phyloP scores from a whole-genome alignment of 2,329 filamentous ascomycete genomes.

The Cercospora sp. region DNA sequence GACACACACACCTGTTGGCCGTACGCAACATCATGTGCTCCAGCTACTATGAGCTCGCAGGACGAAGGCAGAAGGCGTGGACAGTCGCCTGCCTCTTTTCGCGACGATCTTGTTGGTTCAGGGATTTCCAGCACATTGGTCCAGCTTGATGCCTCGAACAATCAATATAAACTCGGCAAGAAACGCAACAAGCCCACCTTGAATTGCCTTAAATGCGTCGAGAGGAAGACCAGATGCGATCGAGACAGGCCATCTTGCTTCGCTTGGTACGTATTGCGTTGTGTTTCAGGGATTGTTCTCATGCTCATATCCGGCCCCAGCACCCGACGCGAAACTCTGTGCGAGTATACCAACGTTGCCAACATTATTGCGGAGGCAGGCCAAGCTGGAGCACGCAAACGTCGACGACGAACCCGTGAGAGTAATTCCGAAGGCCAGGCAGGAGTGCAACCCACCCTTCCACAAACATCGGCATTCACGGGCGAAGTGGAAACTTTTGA shows the following conservation, averaged over 20 bases:
- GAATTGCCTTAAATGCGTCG: neutral
- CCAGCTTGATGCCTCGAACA: neutral
- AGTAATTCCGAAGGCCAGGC: neutral
- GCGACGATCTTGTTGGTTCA: neutral
- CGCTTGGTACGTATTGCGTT: neutral
- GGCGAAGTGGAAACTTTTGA: neutral
- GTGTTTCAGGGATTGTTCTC: neutral
- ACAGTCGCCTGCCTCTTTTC: neutral
- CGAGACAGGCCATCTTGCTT: neutral
- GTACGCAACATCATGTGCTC: neutral
- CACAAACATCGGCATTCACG: neutral
- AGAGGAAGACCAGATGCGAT: neutral
- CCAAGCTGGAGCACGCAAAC: neutral
- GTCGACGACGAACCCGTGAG: neutral
- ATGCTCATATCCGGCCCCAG: neutral
- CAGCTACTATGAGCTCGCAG: neutral
- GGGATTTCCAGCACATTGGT: neutral
- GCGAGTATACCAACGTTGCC: neutral
- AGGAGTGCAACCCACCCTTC: neutral
- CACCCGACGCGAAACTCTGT: neutral
- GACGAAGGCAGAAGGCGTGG: neutral
- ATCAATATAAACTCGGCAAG: neutral
- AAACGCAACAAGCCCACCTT: neutral
- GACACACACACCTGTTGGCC: neutral
- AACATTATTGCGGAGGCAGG: neutral